These are phyloP conservation scores for Dendrobium chrysotoxum DNA, from an alignment of 106 monocot species.

Conservation along the genomic window DNA sequence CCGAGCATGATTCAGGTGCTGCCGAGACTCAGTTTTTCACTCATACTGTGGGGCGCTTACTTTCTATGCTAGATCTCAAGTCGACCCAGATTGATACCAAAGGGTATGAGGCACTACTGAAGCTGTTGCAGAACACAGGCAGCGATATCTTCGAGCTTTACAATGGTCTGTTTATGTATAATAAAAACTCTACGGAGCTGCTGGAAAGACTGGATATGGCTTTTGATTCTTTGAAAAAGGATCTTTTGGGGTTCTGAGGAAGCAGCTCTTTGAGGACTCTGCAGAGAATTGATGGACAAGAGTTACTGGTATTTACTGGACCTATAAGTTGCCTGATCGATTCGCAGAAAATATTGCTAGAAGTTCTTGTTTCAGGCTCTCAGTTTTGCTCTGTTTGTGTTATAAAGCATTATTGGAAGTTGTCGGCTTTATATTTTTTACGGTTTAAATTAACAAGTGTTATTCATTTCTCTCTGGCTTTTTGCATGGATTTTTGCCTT, in stretches of 20 bases:
- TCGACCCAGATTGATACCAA: constrained; percentile 50
- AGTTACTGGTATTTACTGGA: not conserved
- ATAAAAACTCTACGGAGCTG: constrained; percentile 56
- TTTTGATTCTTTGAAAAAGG: constrained; percentile 47
- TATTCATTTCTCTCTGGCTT: not conserved
- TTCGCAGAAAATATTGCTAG: not conserved
- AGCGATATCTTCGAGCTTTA: constrained; percentile 67
- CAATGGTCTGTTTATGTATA: constrained; percentile 69
- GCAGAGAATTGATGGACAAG: not conserved
- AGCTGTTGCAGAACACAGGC: constrained; percentile 43
- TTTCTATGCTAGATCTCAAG: constrained; percentile 42
- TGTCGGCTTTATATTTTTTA: not conserved
- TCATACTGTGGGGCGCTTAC: constrained; percentile 56
- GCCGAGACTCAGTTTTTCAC: constrained; percentile 64
- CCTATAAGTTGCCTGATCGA: not conserved
- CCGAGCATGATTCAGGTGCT: constrained; percentile 45
- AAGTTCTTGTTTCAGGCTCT: not conserved
- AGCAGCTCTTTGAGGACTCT: constrained; percentile 43
- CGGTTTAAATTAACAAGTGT: not conserved
- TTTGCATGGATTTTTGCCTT: too few species aligned
- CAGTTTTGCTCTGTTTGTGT: not conserved
- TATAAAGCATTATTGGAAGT: not conserved
- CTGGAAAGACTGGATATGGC: constrained; percentile 46
- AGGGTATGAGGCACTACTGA: constrained; percentile 54
- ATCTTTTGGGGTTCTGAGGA: constrained; percentile 37